Evolutionary conservation across 2,329 filamentous ascomycete genomes (phyloP).

Genomic region (Penicillium sp.): DNA sequence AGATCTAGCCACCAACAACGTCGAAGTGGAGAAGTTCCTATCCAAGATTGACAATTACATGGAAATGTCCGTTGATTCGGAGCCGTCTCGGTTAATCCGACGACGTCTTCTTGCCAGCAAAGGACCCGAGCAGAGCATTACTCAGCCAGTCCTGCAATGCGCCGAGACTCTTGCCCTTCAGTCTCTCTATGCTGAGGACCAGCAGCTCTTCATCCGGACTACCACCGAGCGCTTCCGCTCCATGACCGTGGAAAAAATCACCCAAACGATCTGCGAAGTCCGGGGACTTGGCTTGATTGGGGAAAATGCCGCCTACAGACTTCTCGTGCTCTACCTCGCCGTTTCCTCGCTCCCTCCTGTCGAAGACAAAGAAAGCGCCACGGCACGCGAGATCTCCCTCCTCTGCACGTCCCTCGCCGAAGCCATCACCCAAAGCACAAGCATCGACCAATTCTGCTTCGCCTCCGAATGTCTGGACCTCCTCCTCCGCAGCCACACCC

Average conservation of each 20-base stretch:
- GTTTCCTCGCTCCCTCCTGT: conserved; percentile 32
- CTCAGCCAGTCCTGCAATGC: conserved; percentile 32
- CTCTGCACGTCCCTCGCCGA: conserved; percentile 37
- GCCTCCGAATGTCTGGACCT: conserved; percentile 41
- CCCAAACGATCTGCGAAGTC: conserved; percentile 32
- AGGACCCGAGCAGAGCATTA: conserved; percentile 27
- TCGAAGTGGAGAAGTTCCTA: conserved; percentile 36
- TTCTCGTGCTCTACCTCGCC: conserved; percentile 39
- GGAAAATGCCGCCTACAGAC: conserved; percentile 30
- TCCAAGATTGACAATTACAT: conserved; percentile 38
- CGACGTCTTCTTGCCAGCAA: conserved; percentile 36
- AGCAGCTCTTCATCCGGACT: conserved; percentile 37
- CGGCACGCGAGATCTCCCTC: conserved; percentile 36
- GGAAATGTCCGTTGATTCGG: conserved; percentile 34
- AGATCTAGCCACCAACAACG: conserved; percentile 34
- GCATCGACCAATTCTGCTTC: conserved; percentile 42
- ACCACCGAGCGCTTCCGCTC: conserved; percentile 35
- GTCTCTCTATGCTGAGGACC: conserved; percentile 39
- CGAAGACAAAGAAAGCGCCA: conserved; percentile 39
- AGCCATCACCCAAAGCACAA: conserved; percentile 29
- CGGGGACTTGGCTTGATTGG: conserved; percentile 31
- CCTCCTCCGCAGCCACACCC: conserved; percentile 42
- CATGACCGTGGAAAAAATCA: conserved; percentile 32
- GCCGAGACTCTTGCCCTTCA: conserved; percentile 36
- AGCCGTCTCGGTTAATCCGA: conserved; percentile 30